Evolutionary conservation across 257 asterid species (phyloP).

Genomic region (Penstemon davidsonii): DNA sequence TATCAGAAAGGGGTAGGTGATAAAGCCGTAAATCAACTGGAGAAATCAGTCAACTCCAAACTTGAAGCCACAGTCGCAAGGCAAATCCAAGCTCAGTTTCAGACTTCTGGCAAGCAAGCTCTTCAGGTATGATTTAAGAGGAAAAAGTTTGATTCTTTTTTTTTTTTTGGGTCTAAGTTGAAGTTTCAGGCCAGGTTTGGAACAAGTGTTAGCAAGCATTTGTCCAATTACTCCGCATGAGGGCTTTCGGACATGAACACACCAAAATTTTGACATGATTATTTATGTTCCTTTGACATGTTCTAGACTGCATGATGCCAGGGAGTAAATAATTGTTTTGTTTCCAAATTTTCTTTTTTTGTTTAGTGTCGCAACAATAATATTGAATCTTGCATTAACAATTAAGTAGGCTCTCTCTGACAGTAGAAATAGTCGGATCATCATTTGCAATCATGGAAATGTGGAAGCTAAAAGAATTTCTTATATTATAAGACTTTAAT

Average conservation of each 20-base stretch:
- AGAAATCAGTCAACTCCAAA: slow-evolving; percentile 78
- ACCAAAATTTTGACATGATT: not conserved
- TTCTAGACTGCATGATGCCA: not conserved
- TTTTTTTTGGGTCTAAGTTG: not conserved
- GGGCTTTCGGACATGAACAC: not conserved
- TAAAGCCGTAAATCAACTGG: slow-evolving; percentile 86
- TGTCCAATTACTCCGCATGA: not conserved
- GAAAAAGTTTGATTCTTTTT: not conserved
- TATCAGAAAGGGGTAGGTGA: slow-evolving; percentile 95
- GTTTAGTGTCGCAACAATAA: not conserved
- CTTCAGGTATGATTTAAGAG: slow-evolving; percentile 64
- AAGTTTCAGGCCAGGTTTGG: not conserved
- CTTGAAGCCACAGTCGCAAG: slow-evolving; percentile 81
- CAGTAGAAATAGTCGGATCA: not conserved
- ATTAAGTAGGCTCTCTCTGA: not conserved
- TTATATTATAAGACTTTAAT: not conserved
- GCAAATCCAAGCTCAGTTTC: slow-evolving; percentile 89
- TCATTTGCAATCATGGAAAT: not conserved
- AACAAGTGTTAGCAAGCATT: not conserved
- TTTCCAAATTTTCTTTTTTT: not conserved
- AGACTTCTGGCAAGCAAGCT: slow-evolving; percentile 94
- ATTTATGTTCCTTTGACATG: slow-evolving; percentile 2
- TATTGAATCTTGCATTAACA: not conserved
- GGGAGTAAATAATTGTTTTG: not conserved
- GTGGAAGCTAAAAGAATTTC: not conserved